Percentiles rank a stretch among this genome's conserved stretches.
Conservation (phyloP, 306 rosid species). For the Rubus parviflorus region DNA sequence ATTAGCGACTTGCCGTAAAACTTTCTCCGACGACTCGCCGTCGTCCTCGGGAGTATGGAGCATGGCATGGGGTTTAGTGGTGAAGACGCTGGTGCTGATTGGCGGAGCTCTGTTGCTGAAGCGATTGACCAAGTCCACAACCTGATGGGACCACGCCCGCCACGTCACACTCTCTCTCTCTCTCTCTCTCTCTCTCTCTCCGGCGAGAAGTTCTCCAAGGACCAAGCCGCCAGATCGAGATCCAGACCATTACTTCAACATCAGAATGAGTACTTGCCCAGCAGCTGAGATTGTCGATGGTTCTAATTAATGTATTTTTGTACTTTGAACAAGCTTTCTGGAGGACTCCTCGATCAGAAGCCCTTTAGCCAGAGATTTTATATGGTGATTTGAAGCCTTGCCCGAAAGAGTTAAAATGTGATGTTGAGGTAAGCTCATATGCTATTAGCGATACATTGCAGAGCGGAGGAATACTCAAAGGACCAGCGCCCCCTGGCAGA, state of each 20-base stretch:
- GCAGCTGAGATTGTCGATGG: slow-evolving; percentile 97
- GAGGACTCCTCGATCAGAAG: slow-evolving; percentile 94
- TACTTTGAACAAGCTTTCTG: slow-evolving; percentile 96
- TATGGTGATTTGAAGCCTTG: slow-evolving; percentile 95
- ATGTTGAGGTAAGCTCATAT: slow-evolving; percentile 89
- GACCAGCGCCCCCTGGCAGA: slow-evolving; percentile 95
- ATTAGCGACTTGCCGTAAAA: too few relatives aligned
- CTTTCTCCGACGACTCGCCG: slow-evolving; percentile 2
- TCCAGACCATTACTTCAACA: slow-evolving; percentile 92
- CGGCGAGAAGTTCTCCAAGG: slow-evolving; percentile 91
- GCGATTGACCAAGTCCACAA: slow-evolving; percentile 88
- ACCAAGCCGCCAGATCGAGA: slow-evolving; percentile 89
- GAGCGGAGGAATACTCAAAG: slow-evolving; percentile 85
- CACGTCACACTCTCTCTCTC: slow-evolving; percentile 61
- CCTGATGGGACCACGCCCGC: slow-evolving; percentile 97
- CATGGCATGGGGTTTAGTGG: slow-evolving; percentile 64
- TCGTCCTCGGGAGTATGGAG: slow-evolving; percentile 45
- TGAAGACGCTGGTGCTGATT: slow-evolving; percentile 63
- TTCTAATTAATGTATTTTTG: slow-evolving; percentile 72
- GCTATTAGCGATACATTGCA: slow-evolving; percentile 94
- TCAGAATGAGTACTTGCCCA: slow-evolving; percentile 74
- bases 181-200: too few relatives aligned
- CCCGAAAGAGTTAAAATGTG: slow-evolving; percentile 92
- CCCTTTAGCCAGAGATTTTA: slow-evolving; percentile 97
- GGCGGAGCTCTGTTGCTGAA: slow-evolving; percentile 91